Conservation (phyloP, 139 green algal genomes). For the Yamagishiella unicocca region DNA sequence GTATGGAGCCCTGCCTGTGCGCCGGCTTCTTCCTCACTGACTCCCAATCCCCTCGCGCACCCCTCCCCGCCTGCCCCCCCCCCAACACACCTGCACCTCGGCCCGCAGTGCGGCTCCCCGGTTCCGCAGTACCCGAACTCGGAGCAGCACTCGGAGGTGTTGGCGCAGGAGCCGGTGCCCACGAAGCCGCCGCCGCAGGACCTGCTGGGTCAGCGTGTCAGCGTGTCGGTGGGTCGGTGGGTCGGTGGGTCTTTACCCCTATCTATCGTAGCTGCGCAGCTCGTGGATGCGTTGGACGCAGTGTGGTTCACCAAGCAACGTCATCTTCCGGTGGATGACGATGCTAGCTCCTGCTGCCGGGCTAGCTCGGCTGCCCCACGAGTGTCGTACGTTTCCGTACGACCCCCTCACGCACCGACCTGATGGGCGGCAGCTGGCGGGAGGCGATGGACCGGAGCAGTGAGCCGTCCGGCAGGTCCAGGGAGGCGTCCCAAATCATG, state of each 20-base stretch:
- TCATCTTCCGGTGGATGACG: no score
- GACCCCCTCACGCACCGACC: not conserved
- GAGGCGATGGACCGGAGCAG: slow-evolving; percentile 13
- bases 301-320: no score
- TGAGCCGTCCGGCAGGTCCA: not conserved
- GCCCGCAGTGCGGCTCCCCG: not conserved
- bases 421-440: not conserved
- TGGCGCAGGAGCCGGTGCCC: slow-evolving; percentile 6
- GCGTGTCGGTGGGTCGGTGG: no score
- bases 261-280: no score
- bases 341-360: no score
- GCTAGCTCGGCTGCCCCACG: no score
- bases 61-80: not conserved
- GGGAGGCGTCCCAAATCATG: slow-evolving; percentile 42
- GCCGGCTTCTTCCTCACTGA: no score
- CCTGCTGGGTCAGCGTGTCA: no score
- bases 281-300: no score
- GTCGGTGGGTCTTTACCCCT: no score
- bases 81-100: not conserved
- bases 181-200: slow-evolving; percentile 21
- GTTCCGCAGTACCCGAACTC: slow-evolving; percentile 26
- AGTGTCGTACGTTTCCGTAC: not conserved
- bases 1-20: no score
- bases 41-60: not conserved
- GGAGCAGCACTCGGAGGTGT: slow-evolving; percentile 18